A percentile compares a stretch with the other conserved stretches of the same genome.
phyloP scores from a whole-genome alignment of 1,284 basidiomycete genomes.

The Gyrodon tennesseensis region DNA sequence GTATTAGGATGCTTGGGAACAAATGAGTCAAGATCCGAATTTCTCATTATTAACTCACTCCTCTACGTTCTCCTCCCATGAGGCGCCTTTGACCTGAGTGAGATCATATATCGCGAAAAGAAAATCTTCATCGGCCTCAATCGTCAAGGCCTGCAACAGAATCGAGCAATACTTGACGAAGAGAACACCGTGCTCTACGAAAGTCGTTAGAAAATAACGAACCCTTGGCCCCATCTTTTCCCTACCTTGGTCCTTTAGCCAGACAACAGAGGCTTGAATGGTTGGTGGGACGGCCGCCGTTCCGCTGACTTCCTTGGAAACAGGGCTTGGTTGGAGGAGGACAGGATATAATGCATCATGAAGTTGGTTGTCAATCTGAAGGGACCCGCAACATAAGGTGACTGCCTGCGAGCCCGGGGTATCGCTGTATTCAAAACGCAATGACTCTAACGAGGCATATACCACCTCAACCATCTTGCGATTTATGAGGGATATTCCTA shows the following conservation, averaged over 20 bases:
- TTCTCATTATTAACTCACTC: slow-evolving; percentile 58
- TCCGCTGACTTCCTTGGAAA: slow-evolving; percentile 79
- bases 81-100: slow-evolving; percentile 85
- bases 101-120: slow-evolving; percentile 93
- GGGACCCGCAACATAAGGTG: slow-evolving; percentile 80
- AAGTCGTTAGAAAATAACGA: slow-evolving; percentile 3
- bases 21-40: slow-evolving; percentile 17
- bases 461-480: slow-evolving; percentile 86
- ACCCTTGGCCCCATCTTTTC: background rate
- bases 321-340: slow-evolving; percentile 91
- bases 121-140: slow-evolving; percentile 97
- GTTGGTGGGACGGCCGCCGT: slow-evolving; percentile 82
- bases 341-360: slow-evolving; percentile 97
- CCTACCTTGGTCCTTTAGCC: slow-evolving; percentile 91
- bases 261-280: slow-evolving; percentile 83
- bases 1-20: slow-evolving; percentile 68
- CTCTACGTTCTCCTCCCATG: slow-evolving; percentile 76
- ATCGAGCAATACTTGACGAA: slow-evolving; percentile 98
- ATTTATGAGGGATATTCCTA: slow-evolving; percentile 94
- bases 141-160: slow-evolving; percentile 90
- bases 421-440: slow-evolving; percentile 87
- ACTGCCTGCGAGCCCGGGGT: slow-evolving; percentile 81
- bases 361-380: slow-evolving; percentile 98
- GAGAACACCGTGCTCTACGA: slow-evolving; percentile 85
- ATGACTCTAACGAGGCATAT: slow-evolving; percentile 78